Evolutionary conservation across 2,329 filamentous ascomycete species (phyloP), one percentile per base, ranked within the genome.

Genomic region (Pestalotiopsis sp.): DNA sequence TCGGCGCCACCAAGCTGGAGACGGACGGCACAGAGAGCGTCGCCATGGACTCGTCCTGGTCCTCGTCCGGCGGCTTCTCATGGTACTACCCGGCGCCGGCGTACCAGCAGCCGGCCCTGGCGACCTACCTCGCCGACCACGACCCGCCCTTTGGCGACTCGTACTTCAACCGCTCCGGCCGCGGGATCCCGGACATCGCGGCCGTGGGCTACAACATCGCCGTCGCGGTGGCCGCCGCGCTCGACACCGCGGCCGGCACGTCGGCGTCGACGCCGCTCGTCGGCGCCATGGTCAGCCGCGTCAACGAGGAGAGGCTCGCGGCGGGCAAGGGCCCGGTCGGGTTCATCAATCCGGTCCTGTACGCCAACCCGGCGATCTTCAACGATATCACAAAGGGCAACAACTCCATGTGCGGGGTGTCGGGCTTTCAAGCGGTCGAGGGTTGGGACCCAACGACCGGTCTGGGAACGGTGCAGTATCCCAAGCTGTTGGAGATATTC

Each of bases 381-480:
- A 68, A 39, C n/a, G 68, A 70, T 5, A 64, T 70, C 23, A 66
- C 41, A 11, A 58, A n/a, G 11, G 69, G 69, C n/a, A 52, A 49
- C 17, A 68, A 66, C 31, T 36, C 57, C 17, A 49, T 31, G 13
- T 70, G 69, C 31, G 70, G 70, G 3, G 77, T 79, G 2, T 76
- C 76, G 1, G 84, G 84, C 0, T 88, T 85, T 83, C 77, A 80
- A 17, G 82, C 84, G 2, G 73, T 72, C 7, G 69, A 76, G 66
- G 85, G 85, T 0, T 87, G 81, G 74, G 85, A 87, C 70, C 79
- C 82, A 1, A 81, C 85, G 3, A 86, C 85, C 1, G 86, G 89
- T 63, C 69, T 87, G 23, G 85, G 86, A 0, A 69, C 67, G 12
- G 67, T 67, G 14, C 61, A 68, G 9, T 70, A 66, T 25, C 62